Base-by-base conservation (phyloP, 768 basidiomycete genomes). In the Suillus hirtellus region DNA sequence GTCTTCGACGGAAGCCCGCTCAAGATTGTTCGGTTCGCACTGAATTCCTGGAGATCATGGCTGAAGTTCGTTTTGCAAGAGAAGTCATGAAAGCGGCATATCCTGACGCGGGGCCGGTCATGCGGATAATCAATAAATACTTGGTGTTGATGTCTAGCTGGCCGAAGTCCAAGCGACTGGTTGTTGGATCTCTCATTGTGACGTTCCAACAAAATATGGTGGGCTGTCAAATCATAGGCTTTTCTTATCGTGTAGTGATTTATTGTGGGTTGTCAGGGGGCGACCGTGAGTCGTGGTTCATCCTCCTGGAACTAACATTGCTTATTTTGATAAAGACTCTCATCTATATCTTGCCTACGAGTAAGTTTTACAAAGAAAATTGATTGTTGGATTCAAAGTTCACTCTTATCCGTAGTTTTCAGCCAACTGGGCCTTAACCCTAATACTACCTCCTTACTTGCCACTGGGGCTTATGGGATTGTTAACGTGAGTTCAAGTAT, bases 391-490 rank as follows among this genome's bases (percentile, higher is more conserved):
- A 10, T 27, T 17, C 27, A 56, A 17, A 37, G 40, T 21, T 55
- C 3, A 65, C 34, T 66, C 66, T 66, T 68, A 73, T 59, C 66
- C 67, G 7, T 63, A 70, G 79, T 81, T 43, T 80, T 80, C 61
- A 70, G 74, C 59, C 76, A 78, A 60, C 63, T 81, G n/a, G 78
- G 78, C n/a, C 66, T 80, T 40, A 71, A 77, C 24, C 75, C 74
- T 0, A 77, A 73, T 43, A 80, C 79, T 1, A 77, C 79, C 1
- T 80, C 79, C 9, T 37, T 37, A 8, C 63, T 80, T 11, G 79
- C 80, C n/a, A 77, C 78, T 1, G 79, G 79, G 14, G 76, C 79
- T 24, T 78, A 73, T 21, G 80, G 79, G 8, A 69, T 79, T 65
- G 73, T 75, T 17, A 77, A 73, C 15, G 70, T 69, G 53, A 44